A percentile compares a stretch with the other conserved stretches of the same genome.
phyloP scores from a whole-genome alignment of 2,329 filamentous ascomycete species.

The Cyphellophora attinorum region DNA sequence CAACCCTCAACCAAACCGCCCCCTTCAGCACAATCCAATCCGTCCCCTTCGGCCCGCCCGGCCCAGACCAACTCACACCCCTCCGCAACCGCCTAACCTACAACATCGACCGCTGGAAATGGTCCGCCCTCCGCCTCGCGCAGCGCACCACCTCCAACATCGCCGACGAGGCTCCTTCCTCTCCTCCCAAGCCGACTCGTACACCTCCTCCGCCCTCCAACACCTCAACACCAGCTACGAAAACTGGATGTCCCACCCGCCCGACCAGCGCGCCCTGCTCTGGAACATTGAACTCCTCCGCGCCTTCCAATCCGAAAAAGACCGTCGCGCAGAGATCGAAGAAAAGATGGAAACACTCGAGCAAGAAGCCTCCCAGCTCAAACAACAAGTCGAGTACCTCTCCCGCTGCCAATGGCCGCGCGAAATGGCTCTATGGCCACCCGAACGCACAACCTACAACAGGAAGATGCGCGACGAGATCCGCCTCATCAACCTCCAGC shows the following conservation, averaged over 20 bases:
- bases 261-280: slow-evolving; percentile 34
- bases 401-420: slow-evolving; percentile 38
- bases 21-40: slow-evolving; percentile 69
- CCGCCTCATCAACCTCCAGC: slow-evolving; percentile 13
- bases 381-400: slow-evolving; percentile 35
- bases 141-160: slow-evolving; percentile 15
- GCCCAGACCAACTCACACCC: slow-evolving; percentile 62
- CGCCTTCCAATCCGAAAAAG: slow-evolving; percentile 35
- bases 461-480: slow-evolving; percentile 15
- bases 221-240: slow-evolving; percentile 70
- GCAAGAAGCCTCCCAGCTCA: slow-evolving; percentile 39
- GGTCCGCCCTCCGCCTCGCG: slow-evolving; percentile 27
- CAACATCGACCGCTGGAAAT: slow-evolving; percentile 58
- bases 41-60: slow-evolving; percentile 72
- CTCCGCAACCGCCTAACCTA: slow-evolving; percentile 58
- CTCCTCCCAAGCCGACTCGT: slow-evolving; percentile 23
- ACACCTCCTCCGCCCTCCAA: slow-evolving; percentile 60
- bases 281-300: slow-evolving; percentile 40
- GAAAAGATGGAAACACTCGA: slow-evolving; percentile 34
- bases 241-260: slow-evolving; percentile 61
- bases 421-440: slow-evolving; percentile 38
- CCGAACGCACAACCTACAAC: slow-evolving; percentile 30
- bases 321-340: slow-evolving; percentile 33
- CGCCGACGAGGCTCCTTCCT: slow-evolving; percentile 27
- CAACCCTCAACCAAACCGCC: slow-evolving; percentile 65